Conservation (phyloP, 768 basidiomycete genomes). For the Pleurotus djamor region DNA sequence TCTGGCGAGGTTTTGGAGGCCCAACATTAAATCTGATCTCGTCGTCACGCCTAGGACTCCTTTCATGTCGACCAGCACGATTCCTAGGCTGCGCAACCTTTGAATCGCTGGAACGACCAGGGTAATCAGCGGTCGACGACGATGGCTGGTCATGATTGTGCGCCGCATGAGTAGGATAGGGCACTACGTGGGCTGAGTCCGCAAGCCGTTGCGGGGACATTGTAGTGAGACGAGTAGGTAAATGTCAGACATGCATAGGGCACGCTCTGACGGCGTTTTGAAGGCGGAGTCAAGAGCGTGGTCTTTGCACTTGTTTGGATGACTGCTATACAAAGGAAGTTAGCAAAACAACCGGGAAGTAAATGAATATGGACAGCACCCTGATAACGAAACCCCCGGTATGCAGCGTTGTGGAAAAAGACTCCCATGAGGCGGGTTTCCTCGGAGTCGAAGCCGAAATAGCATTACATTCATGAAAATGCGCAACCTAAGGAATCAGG, state of each 20-base stretch:
- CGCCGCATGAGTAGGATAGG: conserved; percentile 57
- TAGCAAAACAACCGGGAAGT: not conserved
- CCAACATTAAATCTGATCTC: conserved; percentile 42
- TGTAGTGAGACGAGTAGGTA: conserved; percentile 5
- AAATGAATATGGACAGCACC: not conserved
- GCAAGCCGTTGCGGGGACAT: conserved; percentile 30
- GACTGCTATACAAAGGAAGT: not conserved
- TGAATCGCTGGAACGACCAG: conserved; percentile 42
- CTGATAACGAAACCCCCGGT: not conserved
- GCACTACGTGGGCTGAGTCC: conserved; percentile 51
- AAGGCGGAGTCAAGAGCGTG: conserved; percentile 3
- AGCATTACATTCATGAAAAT: no score
- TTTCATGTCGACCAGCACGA: conserved; percentile 29
- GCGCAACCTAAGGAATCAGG: not conserved
- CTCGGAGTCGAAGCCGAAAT: not conserved
- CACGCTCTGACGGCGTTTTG: conserved; percentile 8
- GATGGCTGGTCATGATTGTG: conserved; percentile 52
- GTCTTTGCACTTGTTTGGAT: conserved; percentile 1
- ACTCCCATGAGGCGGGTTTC: not conserved
- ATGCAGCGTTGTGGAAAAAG: not conserved
- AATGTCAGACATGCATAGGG: conserved; percentile 8
- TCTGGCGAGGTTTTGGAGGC: conserved; percentile 24
- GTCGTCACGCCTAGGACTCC: conserved; percentile 43
- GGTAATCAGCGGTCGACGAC: conserved; percentile 48
- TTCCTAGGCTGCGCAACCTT: conserved; percentile 39